These are phyloP conservation scores for Scopulariopsis brevicaulis DNA, from an alignment of 2,329 filamentous ascomycete genomes.

Conservation along the genomic window DNA sequence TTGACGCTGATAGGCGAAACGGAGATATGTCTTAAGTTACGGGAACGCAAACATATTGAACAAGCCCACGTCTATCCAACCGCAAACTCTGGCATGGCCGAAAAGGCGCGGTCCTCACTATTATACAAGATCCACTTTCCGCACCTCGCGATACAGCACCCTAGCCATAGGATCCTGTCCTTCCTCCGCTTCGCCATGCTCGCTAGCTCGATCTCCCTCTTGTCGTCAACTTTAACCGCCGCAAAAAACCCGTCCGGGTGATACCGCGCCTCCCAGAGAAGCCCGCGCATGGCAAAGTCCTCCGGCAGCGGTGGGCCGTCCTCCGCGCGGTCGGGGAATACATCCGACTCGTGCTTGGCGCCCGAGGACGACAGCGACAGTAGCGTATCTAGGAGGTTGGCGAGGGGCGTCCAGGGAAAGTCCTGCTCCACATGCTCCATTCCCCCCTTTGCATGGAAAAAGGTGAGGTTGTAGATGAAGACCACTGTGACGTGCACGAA, in stretches of 20 bases:
- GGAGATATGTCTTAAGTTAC: too few relatives aligned
- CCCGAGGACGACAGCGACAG: constrained; percentile 7
- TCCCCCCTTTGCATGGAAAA: constrained; percentile 20
- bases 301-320: constrained; percentile 47
- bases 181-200: constrained; percentile 40
- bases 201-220: constrained; percentile 27
- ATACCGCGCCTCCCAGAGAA: constrained; percentile 48
- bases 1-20: too few relatives aligned
- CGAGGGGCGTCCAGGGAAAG: constrained; percentile 42
- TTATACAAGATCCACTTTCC: constrained; percentile 33
- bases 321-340: background rate
- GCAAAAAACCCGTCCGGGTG: constrained; percentile 50
- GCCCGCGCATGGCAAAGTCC: constrained; percentile 54
- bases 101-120: constrained; percentile 21
- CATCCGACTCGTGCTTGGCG: background rate
- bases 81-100: constrained; percentile 13
- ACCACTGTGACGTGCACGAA: too few relatives aligned
- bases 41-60: too few relatives aligned
- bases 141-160: constrained; percentile 29
- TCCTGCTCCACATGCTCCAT: constrained; percentile 29
- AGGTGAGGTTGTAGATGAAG: constrained; percentile 38
- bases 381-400: constrained; percentile 23
- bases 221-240: constrained; percentile 53
- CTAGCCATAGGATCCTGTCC: constrained; percentile 48
- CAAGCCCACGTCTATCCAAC: too few relatives aligned